These are phyloP conservation scores for Vaccinium macrocarpon DNA, from an alignment of 148 eudicot genomes.

Conservation along the genomic window DNA sequence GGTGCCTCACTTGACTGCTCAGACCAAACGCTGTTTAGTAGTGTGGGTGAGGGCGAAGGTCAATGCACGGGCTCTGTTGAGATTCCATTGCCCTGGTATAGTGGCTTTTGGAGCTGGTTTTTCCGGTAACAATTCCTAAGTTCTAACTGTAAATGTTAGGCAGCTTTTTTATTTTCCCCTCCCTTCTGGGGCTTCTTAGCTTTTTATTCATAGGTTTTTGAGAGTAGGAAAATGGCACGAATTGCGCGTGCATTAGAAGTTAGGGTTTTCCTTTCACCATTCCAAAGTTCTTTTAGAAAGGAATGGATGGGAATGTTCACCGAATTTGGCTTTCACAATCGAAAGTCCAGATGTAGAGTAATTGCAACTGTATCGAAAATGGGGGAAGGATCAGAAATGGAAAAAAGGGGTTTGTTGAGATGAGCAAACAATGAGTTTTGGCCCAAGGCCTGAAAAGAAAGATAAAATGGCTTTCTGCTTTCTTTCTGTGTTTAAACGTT, in stretches of 20 bases:
- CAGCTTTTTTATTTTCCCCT: slow-evolving; percentile 21
- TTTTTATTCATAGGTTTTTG: slow-evolving; percentile 13
- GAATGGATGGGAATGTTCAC: slow-evolving; percentile 28
- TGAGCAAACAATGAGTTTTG: background rate
- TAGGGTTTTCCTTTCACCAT: slow-evolving; percentile 30
- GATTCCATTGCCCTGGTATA: slow-evolving; percentile 64
- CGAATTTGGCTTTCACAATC: slow-evolving; percentile 45
- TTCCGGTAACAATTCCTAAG: slow-evolving; percentile 26
- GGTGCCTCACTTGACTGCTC: slow-evolving; percentile 95
- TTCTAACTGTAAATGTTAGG: slow-evolving; percentile 57
- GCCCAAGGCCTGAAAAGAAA: slow-evolving; percentile 26
- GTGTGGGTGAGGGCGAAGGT: slow-evolving; percentile 58
- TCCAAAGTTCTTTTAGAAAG: slow-evolving; percentile 20
- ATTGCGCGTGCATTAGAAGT: slow-evolving; percentile 37
- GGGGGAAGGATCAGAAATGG: slow-evolving; percentile 2
- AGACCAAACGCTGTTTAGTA: slow-evolving; percentile 96
- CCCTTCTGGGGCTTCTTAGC: slow-evolving; percentile 26
- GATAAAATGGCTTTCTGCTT: background rate
- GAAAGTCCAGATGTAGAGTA: slow-evolving; percentile 54
- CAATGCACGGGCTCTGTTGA: slow-evolving; percentile 82
- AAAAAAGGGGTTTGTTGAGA: slow-evolving; percentile 1
- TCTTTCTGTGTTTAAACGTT: background rate
- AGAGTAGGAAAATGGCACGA: slow-evolving; percentile 39
- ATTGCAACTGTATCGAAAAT: slow-evolving; percentile 21
- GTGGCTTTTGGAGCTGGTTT: slow-evolving; percentile 32